phyloP scores from a whole-genome alignment of 495 filamentous ascomycete species.

The Poronia punctata region DNA sequence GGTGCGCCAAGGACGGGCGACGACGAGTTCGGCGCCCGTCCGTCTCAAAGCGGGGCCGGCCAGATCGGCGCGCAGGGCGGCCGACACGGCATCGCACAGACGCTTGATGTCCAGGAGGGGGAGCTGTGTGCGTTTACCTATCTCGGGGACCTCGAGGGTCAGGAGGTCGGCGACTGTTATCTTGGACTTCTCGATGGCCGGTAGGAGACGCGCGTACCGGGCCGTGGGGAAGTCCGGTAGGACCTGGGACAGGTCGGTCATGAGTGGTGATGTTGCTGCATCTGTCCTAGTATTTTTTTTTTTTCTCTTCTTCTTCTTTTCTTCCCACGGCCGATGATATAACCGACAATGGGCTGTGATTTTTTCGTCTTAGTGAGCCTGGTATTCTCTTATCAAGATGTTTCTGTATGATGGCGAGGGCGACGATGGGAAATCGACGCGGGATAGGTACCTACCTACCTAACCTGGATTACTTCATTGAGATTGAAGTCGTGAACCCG shows the following conservation, averaged over 20 bases:
- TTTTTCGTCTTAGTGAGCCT: no score
- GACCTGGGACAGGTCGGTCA: slow-evolving; percentile 83
- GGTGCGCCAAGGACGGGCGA: slow-evolving; percentile 39
- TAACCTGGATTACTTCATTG: no score
- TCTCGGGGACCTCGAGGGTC: slow-evolving; percentile 71
- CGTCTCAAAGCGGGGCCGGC: slow-evolving; percentile 19
- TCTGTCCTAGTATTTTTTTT: no score
- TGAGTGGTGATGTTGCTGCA: slow-evolving; percentile 33
- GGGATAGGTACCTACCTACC: no score
- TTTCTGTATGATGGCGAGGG: no score
- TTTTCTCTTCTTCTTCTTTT: no score
- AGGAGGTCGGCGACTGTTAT: slow-evolving; percentile 81
- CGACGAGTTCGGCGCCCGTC: slow-evolving; percentile 33
- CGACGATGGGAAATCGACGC: no score
- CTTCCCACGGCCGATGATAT: no score
- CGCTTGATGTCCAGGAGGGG: slow-evolving; percentile 72
- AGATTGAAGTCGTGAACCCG: no score
- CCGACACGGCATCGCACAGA: slow-evolving; percentile 55
- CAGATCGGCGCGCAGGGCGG: slow-evolving; percentile 60
- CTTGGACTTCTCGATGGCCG: slow-evolving; percentile 65
- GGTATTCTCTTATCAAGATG: no score
- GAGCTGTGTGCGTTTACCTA: slow-evolving; percentile 79
- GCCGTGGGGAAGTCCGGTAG: slow-evolving; percentile 70
- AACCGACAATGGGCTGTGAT: no score
- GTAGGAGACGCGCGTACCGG: slow-evolving; percentile 66